phyloP scores from a whole-genome alignment of 2,329 filamentous ascomycete genomes.

The Pyricularia grisea region DNA sequence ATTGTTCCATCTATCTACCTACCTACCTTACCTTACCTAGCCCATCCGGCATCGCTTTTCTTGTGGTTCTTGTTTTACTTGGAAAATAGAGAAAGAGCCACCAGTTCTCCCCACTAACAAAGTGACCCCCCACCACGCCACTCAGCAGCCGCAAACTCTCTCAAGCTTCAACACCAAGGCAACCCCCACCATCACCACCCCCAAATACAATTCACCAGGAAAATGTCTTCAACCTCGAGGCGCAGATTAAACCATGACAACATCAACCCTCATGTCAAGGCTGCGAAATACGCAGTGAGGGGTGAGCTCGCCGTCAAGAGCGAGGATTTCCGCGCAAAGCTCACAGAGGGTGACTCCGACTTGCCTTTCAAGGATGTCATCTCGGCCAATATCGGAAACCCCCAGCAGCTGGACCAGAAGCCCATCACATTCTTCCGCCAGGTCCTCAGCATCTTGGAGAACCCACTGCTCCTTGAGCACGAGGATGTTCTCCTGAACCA shows the following conservation, averaged over 20 bases:
- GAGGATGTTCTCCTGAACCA: conserved; percentile 65
- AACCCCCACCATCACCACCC: background rate
- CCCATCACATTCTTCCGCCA: conserved; percentile 99
- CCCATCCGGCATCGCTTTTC: background rate
- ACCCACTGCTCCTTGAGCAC: conserved; percentile 75
- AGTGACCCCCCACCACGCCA: background rate
- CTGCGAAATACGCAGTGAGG: conserved; percentile 91
- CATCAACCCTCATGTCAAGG: conserved; percentile 83
- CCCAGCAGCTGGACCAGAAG: conserved; percentile 97
- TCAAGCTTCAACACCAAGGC: background rate
- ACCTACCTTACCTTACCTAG: background rate
- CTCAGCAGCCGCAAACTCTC: background rate
- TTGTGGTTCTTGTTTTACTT: background rate
- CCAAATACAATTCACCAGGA: conserved; percentile 11
- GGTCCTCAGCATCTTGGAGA: conserved; percentile 86
- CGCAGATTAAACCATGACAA: conserved; percentile 64
- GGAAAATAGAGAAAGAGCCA: background rate
- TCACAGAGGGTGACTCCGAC: conserved; percentile 47
- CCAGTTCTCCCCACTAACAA: background rate
- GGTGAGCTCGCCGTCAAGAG: conserved; percentile 92
- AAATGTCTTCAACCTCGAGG: conserved; percentile 25
- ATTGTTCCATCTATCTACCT: background rate
- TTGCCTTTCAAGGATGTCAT: conserved; percentile 88
- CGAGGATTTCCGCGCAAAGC: conserved; percentile 74
- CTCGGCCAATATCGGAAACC: conserved; percentile 97